Conservation (phyloP, 106 monocot genomes). For the Dendrobium huoshanense region DNA sequence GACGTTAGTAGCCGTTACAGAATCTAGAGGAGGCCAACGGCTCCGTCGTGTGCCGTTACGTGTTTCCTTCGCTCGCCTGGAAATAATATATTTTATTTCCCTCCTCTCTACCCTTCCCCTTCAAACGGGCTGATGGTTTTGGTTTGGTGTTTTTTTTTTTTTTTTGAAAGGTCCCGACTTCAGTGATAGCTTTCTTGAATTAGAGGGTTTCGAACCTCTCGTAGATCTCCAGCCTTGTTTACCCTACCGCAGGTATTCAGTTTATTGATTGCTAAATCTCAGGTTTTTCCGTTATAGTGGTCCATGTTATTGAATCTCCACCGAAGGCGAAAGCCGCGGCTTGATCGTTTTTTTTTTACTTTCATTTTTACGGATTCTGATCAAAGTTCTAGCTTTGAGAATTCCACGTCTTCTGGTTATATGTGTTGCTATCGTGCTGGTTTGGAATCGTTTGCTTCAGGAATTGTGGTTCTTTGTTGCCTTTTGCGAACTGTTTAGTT, state of each 20-base stretch:
- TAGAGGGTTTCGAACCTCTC: constrained; percentile 4
- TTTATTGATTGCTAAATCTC: background rate
- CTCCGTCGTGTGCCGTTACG: background rate
- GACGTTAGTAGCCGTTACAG: background rate
- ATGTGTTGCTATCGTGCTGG: background rate
- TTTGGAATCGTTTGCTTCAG: background rate
- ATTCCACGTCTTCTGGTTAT: background rate
- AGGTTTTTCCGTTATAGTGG: background rate
- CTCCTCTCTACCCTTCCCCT: background rate
- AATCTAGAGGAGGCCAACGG: background rate
- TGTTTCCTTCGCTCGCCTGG: background rate
- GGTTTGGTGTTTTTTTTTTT: background rate
- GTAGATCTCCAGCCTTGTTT: background rate
- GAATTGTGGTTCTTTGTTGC: background rate
- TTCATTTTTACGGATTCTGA: background rate
- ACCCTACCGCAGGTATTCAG: background rate
- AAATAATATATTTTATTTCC: no score
- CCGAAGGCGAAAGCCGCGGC: background rate
- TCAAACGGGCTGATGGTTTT: background rate
- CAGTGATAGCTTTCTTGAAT: background rate
- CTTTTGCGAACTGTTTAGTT: background rate
- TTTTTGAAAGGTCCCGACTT: background rate
- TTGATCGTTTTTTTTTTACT: background rate
- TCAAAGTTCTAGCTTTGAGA: background rate
- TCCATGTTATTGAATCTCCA: background rate